Base-by-base conservation (phyloP, 2,329 filamentous ascomycete genomes). In the Colletotrichum chlorophyti region DNA sequence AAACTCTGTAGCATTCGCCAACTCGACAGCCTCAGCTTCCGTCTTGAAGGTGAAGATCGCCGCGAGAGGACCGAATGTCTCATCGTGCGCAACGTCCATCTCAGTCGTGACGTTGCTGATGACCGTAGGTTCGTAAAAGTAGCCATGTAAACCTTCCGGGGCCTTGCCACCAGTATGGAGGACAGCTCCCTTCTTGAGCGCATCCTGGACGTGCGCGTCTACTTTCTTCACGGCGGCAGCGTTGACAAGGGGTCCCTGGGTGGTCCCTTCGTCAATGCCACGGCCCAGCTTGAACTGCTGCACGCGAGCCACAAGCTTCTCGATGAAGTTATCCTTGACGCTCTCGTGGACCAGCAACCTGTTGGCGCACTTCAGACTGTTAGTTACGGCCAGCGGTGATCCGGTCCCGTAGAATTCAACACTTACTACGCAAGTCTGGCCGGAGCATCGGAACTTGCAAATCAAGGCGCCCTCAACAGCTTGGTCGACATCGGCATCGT, bases 51-150 rank as follows among this genome's bases (percentile, higher is more conserved):
- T 76, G 72, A 90, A 90, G 2, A 91, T 70, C 1, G 85, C 88
- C 1, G 88, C 86, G 0, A 91, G 81, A 2, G 89, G 89, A 1
- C 88, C 89, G 65, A 91, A 91, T 0, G 88, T 91, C 72, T 91
- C 89, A 64, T 91, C 88, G 2, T 78, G 76, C 23, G 86, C 83
- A 59, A 91, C 76, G 54, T 80, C 74, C 89, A 91, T 91, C 32
- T 87, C 81, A 61, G 79, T 77, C 11, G 74, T 89, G 80, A 90
- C 88, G 43, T 84, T 83, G 12, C 84, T 82, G 51, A 92, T 78
- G 24, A 91, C 86, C 0, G 88, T 91, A 1, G 86, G 86, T 63
- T 87, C 78, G 74, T 86, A 91, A 74, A 90, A 91, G 72, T 89
- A 88, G 11, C 77, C 72, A 1, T 88, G 88, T 2, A 90, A 75